phyloP scores from a whole-genome alignment of 1,284 basidiomycete genomes.

The Chalciporus sp. region DNA sequence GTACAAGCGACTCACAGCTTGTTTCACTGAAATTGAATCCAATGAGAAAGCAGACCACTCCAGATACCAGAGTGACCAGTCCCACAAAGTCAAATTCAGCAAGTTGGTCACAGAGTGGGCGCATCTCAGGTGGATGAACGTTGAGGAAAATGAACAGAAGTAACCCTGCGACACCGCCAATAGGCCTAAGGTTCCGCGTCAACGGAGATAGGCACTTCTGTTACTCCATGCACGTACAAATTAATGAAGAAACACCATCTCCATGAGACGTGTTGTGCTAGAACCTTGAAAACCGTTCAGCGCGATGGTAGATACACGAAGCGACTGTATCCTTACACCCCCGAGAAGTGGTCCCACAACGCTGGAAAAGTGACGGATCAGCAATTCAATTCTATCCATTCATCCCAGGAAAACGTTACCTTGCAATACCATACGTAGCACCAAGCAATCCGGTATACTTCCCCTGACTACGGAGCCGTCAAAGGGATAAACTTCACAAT shows the following conservation, averaged over 20 bases:
- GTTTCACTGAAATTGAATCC: slow-evolving; percentile 80
- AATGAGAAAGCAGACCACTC: slow-evolving; percentile 77
- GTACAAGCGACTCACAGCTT: slow-evolving; percentile 43
- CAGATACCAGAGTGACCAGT: slow-evolving; percentile 67
- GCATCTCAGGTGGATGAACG: slow-evolving; percentile 70
- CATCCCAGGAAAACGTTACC: too few species aligned
- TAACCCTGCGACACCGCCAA: slow-evolving; percentile 69
- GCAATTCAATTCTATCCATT: too few species aligned
- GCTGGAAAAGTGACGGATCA: slow-evolving; percentile 33
- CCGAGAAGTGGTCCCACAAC: slow-evolving; percentile 77
- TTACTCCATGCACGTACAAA: slow-evolving; percentile 43
- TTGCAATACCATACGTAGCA: slow-evolving; percentile 72
- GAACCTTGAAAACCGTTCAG: slow-evolving; percentile 41
- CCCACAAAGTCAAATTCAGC: slow-evolving; percentile 79
- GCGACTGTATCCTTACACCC: slow-evolving; percentile 50
- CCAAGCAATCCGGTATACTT: slow-evolving; percentile 81
- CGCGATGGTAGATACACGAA: not conserved
- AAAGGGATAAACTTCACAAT: not conserved
- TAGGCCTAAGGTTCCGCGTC: slow-evolving; percentile 49
- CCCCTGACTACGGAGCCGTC: slow-evolving; percentile 54
- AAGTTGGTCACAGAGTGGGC: slow-evolving; percentile 60
- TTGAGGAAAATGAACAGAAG: slow-evolving; percentile 82
- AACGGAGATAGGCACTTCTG: not conserved
- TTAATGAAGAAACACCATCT: slow-evolving; percentile 82
- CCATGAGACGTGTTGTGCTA: slow-evolving; percentile 74